These are phyloP conservation scores for Cavenderia fasciculata DNA, from an alignment of 78 protist genomes.

Conservation along the genomic window DNA sequence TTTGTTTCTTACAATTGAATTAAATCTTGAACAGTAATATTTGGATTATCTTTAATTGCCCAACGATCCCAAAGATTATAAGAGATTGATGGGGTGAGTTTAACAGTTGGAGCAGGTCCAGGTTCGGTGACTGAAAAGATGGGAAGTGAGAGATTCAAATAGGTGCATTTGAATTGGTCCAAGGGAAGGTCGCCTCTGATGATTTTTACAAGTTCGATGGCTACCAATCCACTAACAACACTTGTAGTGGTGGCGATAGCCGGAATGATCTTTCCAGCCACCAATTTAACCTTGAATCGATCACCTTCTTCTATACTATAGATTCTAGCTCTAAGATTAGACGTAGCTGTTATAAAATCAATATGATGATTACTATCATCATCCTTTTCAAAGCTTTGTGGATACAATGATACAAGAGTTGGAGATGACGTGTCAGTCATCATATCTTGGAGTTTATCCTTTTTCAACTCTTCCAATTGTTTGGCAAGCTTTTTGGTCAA, in stretches of 20 bases:
- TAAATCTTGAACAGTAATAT: constrained; percentile 44
- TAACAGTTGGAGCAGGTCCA: constrained; percentile 83
- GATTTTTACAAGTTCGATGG: constrained; percentile 94
- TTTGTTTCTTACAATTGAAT: constrained; percentile 14
- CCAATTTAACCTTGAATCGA: constrained; percentile 71
- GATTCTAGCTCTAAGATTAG: constrained; percentile 96
- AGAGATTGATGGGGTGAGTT: constrained; percentile 27
- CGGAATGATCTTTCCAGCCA: constrained; percentile 99
- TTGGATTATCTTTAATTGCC: constrained; percentile 64
- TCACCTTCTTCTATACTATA: constrained; percentile 92
- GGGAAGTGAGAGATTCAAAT: constrained; percentile 98
- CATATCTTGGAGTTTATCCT: not conserved
- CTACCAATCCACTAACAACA: constrained; percentile 93
- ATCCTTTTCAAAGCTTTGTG: constrained; percentile 89
- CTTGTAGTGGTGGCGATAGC: constrained; percentile 99
- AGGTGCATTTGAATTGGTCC: constrained; percentile 90
- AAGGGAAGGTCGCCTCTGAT: constrained; percentile 12
- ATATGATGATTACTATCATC: constrained; percentile 97
- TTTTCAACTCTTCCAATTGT: not conserved
- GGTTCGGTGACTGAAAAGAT: constrained; percentile 93
- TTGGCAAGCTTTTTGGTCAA: not conserved
- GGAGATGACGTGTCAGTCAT: too few relatives aligned
- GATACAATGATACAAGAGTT: not conserved
- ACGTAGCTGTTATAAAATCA: constrained; percentile 91
- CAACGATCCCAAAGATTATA: constrained; percentile 80